Evolutionary conservation across 208 protist genomes (phyloP).

Genomic region (Acanthamoeba sp.): DNA sequence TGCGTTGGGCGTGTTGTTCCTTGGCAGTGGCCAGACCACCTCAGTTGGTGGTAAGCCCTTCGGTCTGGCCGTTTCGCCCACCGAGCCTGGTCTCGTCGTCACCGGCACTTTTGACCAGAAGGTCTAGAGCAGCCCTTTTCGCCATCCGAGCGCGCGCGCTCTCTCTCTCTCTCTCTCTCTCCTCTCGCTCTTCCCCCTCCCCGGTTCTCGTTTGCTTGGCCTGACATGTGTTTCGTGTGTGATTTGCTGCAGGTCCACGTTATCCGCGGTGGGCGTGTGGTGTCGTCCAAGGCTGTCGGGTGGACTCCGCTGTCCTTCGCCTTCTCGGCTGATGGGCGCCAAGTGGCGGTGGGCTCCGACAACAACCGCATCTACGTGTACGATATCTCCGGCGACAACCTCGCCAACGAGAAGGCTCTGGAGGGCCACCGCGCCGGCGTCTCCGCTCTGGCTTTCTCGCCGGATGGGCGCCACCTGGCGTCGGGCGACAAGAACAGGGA

Average conservation of each 20-base stretch:
- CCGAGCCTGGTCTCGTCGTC: background rate
- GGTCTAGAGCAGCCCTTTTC: background rate
- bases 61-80: slow-evolving; percentile 39
- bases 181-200: background rate
- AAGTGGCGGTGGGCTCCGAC: slow-evolving; percentile 85
- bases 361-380: slow-evolving; percentile 74
- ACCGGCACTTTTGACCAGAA: slow-evolving; percentile 67
- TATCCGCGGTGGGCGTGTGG: slow-evolving; percentile 25
- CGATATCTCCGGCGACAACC: background rate
- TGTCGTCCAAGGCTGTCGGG: slow-evolving; percentile 19
- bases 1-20: too few species aligned
- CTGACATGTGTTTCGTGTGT: background rate
- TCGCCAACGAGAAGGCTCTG: slow-evolving; percentile 4
- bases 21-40: slow-evolving; percentile 28
- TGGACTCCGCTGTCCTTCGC: slow-evolving; percentile 78
- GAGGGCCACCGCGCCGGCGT: slow-evolving; percentile 41
- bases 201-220: background rate
- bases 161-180: too few species aligned
- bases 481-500: slow-evolving; percentile 82
- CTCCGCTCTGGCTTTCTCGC: slow-evolving; percentile 80
- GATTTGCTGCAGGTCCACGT: background rate
- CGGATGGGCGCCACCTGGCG: slow-evolving; percentile 85
- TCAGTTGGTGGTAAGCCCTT: slow-evolving; percentile 62
- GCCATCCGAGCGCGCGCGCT: too few species aligned
- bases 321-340: slow-evolving; percentile 75